phyloP scores from a whole-genome alignment of 2,329 filamentous ascomycete genomes.

The Tolypocladium pustulatum region DNA sequence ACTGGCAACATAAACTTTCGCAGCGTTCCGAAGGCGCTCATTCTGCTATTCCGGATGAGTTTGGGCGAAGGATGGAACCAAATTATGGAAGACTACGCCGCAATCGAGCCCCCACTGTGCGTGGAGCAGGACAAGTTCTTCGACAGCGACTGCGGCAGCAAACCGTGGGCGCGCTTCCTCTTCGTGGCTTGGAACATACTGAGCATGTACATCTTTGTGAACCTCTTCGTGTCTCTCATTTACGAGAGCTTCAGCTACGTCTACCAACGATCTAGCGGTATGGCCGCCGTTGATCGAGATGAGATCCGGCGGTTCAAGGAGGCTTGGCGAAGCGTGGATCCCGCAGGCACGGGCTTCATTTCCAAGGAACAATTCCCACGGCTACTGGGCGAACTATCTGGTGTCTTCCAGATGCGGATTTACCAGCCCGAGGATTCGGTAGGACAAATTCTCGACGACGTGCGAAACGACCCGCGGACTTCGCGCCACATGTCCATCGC shows the following conservation, averaged over 20 bases:
- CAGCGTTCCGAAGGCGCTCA: constrained; percentile 85
- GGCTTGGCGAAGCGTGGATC: constrained; percentile 93
- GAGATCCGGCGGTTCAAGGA: constrained; percentile 97
- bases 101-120: constrained; percentile 69
- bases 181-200: constrained; percentile 98
- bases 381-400: constrained; percentile 82
- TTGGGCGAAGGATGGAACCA: constrained; percentile 94
- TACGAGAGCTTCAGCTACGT: constrained; percentile 99
- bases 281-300: constrained; percentile 81
- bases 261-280: constrained; percentile 90
- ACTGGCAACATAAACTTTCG: constrained; percentile 81
- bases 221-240: constrained; percentile 94
- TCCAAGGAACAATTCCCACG: constrained; percentile 81
- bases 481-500: constrained; percentile 44
- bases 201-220: constrained; percentile 99
- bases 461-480: constrained; percentile 47
- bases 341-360: constrained; percentile 84
- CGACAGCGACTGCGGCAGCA: constrained; percentile 84
- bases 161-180: constrained; percentile 74
- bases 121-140: constrained; percentile 64
- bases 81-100: constrained; percentile 91
- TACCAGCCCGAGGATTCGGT: constrained; percentile 89
- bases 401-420: constrained; percentile 94
- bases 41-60: constrained; percentile 87
- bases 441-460: constrained; percentile 74